Base-by-base conservation (phyloP, 169 alveolate genomes). In the Eimeria nieschulzi region DNA sequence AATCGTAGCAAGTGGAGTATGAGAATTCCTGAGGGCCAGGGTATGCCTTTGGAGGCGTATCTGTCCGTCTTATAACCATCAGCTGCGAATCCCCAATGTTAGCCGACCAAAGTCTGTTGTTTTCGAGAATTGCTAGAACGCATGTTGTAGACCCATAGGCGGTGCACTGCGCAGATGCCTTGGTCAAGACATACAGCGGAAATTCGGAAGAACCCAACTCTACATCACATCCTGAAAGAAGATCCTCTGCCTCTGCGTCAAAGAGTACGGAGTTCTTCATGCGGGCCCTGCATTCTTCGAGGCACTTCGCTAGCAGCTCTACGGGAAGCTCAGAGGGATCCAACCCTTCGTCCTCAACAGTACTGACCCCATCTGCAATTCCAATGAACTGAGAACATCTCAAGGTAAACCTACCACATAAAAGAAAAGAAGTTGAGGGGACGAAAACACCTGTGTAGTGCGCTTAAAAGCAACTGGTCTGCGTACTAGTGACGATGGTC, bases 301-400 rank as follows among this genome's bases (percentile, higher is more conserved):
- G 70, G 26, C 96, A 95, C 75, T 91, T 75, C 10, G 75, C 83
- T 39, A 95, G 83, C 80, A 95, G 91, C 92, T 95, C 96, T 15
- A 72, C 84, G 25, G 96, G 96, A 26, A 95, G 79, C 63, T 66
- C 93, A 59, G 95, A 72, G 9, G 96, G 96, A 64, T 95, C 96
- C 68, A 83, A 90, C 46, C 96, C 96, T 63, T 93, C 96, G 39
- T 92, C 91, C 64, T 93, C 95, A 54, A 95, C 96, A 6, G 96
- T 91, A 68, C 95, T 83, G 56, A 95, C 96, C 0, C 96, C 96
- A 85, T 95, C 96, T 66, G 96, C 96, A 51, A 95, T 80, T 13
- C 96, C 96, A 17, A 95, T 70, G 9, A 95, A 75, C 94, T 92
- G 83, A 33, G 46, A 33, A 33, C 46, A 33, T 33, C 46, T 33